Base-by-base conservation (phyloP, 2,329 filamentous ascomycete species). In the Byssochlamys sp. region DNA sequence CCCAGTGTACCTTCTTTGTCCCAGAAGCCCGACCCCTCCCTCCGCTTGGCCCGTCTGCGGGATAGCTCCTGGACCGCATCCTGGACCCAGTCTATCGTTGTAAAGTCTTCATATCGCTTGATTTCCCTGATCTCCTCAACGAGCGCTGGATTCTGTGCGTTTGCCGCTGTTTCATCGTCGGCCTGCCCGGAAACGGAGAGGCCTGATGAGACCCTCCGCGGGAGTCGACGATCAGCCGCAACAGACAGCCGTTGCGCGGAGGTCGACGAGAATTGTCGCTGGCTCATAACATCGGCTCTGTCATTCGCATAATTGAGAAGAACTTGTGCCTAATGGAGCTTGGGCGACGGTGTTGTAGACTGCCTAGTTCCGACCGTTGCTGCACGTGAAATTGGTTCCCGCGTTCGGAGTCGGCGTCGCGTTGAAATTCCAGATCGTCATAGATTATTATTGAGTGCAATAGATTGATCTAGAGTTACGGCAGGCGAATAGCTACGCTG, bases 51-150 rank as follows among this genome's bases (percentile, higher is more conserved):
- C 66, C 89, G 89, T 60, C 92, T 85, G 57, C 91, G 84, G 52
- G 89, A 79, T 71, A 95, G 90, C 72, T 96, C 94, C 62, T 91
- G 87, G 33, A 91, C 88, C 10, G 92, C 91, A 81, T 99, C 94
- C 73, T 99, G 92, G 0, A 99, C 92, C 94, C 94, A 99, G 75
- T 99, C 94, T 84, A 80, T 77, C 0, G 94, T 99, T 4, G 91
- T 96, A 71, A 99, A 99, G 75, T 99, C 94, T 82, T 96, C 94
- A 76, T 99, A 99, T 77, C 92, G 84, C 77, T 96, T 96, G 71
- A 99, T 97, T 78, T 96, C 88, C 27, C 89, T 91, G 69, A 99
- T 96, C 77, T 99, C 94, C 69, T 97, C 91, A 60, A 91, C 88
- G 63, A 95, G 90, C 61, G 87, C 84, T 60, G 86, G 83, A 67